Conservation (phyloP, 257 asterid species). For the Fraxinus americana region DNA sequence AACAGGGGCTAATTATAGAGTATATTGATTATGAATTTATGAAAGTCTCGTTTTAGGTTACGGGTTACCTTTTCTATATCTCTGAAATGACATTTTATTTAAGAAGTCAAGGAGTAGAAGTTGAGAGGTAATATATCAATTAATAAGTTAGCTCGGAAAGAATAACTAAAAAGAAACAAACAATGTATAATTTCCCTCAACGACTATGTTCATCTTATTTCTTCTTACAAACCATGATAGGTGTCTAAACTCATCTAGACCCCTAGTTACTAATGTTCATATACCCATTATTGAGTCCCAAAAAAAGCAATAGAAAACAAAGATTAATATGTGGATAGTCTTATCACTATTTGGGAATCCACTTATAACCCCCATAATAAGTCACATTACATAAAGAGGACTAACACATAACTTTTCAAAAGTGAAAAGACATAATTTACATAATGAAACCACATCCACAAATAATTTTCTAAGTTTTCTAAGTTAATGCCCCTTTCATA, state of each 20-base stretch:
- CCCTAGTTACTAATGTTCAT: too few species aligned
- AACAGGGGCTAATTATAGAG: too few species aligned
- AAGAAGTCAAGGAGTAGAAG: too few species aligned
- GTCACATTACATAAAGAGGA: slow-evolving; percentile 37
- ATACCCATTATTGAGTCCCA: not conserved
- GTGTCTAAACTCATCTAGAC: not conserved
- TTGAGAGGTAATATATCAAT: too few species aligned
- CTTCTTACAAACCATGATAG: not conserved
- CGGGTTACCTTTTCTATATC: too few species aligned
- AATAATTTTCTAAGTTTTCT: not conserved
- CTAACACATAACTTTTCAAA: slow-evolving; percentile 8
- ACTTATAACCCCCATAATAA: slow-evolving; percentile 35
- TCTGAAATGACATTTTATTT: too few species aligned
- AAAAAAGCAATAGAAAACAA: not conserved
- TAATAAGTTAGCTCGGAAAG: too few species aligned
- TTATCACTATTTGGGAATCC: slow-evolving; percentile 32
- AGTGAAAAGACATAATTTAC: slow-evolving; percentile 27
- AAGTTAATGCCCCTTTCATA: not conserved
- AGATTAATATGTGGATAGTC: slow-evolving; percentile 32
- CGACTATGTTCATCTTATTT: too few species aligned
- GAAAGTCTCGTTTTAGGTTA: too few species aligned
- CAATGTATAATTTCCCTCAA: too few species aligned
- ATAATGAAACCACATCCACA: slow-evolving; percentile 21
- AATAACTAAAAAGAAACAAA: too few species aligned
- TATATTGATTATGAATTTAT: too few species aligned